phyloP scores from a whole-genome alignment of 345 rosid genomes.

The Salix arbutifolia region DNA sequence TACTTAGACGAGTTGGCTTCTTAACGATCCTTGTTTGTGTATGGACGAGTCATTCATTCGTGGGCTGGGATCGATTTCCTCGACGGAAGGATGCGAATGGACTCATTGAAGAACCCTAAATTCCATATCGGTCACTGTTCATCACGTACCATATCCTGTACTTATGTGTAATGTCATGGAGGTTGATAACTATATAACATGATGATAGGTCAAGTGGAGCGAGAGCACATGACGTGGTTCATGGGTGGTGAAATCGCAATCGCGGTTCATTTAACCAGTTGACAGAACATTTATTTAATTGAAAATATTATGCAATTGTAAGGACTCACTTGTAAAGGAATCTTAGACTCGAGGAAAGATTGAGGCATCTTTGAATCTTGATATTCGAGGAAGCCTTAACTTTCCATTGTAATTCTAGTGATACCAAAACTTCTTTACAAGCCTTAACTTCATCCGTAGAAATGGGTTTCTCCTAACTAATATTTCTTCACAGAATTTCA shows the following conservation, averaged over 20 bases:
- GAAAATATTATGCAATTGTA: neutral
- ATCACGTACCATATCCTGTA: conserved; percentile 17
- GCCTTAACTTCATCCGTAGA: neutral
- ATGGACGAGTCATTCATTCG: neutral
- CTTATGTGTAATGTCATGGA: conserved; percentile 3
- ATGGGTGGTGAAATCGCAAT: neutral
- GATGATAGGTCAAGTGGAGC: conserved; percentile 7
- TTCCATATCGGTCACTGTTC: conserved; percentile 6
- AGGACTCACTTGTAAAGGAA: neutral
- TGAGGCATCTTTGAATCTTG: neutral
- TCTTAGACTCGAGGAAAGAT: neutral
- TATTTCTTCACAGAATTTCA: neutral
- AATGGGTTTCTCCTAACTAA: neutral
- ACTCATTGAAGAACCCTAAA: neutral
- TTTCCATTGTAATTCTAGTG: neutral
- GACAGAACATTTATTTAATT: neutral
- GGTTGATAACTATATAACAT: conserved; percentile 3
- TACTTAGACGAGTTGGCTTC: neutral
- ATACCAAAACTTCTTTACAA: neutral
- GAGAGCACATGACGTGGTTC: conserved; percentile 1
- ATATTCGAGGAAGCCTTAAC: neutral
- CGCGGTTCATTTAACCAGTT: neutral
- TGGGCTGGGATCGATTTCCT: neutral
- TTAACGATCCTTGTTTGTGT: neutral
- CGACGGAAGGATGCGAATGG: neutral